phyloP scores from a whole-genome alignment of 2,329 filamentous ascomycete genomes.

The Claviceps sp. region DNA sequence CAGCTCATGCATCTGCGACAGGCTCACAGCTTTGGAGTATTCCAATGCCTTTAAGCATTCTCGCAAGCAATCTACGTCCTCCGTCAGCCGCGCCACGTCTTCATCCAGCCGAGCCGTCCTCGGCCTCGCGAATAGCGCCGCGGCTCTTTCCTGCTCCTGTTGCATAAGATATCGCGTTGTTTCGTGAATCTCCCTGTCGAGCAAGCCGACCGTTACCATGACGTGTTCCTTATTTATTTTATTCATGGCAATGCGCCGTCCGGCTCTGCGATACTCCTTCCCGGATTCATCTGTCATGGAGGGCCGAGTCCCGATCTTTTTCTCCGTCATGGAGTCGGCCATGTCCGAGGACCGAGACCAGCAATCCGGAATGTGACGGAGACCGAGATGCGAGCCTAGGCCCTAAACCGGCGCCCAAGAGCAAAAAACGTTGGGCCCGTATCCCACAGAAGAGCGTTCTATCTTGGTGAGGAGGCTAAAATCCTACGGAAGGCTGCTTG shows the following conservation, averaged over 20 bases:
- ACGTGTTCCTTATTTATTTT: background rate
- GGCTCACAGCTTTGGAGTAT: background rate
- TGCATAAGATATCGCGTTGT: conserved; percentile 2
- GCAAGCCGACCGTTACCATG: conserved; percentile 1
- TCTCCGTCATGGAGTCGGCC: background rate
- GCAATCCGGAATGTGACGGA: background rate
- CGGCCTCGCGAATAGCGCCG: conserved; percentile 1
- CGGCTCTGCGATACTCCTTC: background rate
- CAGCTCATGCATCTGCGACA: conserved; percentile 1
- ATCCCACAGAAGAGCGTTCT: too few relatives aligned
- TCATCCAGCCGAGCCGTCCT: conserved; percentile 1
- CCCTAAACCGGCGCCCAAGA: too few relatives aligned
- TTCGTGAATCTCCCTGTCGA: conserved; percentile 3
- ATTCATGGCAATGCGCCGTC: background rate
- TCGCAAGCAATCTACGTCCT: conserved; percentile 1
- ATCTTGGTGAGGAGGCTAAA: too few relatives aligned
- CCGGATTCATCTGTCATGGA: conserved; percentile 1
- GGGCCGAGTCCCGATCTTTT: background rate
- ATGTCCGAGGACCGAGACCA: background rate
- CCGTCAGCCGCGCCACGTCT: background rate
- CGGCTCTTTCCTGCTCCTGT: background rate
- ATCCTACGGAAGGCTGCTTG: background rate
- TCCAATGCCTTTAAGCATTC: background rate
- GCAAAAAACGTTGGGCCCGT: too few relatives aligned
- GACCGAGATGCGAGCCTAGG: too few relatives aligned